Evolutionary conservation across 352 stramenopile species (phyloP).

Genomic region (Globisporangium acanthophoron): DNA sequence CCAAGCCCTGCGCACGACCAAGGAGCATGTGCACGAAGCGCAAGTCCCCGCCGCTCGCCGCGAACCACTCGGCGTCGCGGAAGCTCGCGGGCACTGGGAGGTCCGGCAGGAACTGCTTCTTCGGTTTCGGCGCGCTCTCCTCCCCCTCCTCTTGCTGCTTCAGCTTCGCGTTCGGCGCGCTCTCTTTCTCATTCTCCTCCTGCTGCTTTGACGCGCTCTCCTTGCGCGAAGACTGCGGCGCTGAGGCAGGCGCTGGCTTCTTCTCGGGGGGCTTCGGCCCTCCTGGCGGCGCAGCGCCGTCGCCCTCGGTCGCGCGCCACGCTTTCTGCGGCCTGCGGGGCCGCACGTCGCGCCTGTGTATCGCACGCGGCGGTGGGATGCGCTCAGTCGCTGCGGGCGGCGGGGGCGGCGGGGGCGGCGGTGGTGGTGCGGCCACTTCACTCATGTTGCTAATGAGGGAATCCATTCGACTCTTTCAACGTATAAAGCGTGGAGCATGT

Average conservation of each 20-base stretch:
- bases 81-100: slow-evolving; percentile 19
- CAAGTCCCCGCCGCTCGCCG: slow-evolving; percentile 32
- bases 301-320: no score
- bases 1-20: slow-evolving; percentile 37
- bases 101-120: background rate
- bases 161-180: background rate
- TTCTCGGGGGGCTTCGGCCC: no score
- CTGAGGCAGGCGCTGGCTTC: no score
- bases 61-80: slow-evolving; percentile 40
- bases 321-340: background rate
- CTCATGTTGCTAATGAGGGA: background rate
- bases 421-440: background rate
- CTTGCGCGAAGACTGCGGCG: no score
- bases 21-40: slow-evolving; percentile 55
- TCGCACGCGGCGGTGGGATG: background rate
- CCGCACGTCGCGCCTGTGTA: background rate
- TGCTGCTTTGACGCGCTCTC: background rate
- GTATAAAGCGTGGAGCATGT: no score
- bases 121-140: background rate
- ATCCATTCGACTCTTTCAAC: no score
- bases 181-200: background rate
- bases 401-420: no score
- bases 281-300: no score
- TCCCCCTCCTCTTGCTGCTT: no score
- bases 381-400: no score